Base-by-base conservation (phyloP, 208 protist genomes). In the Crithidia mellificae region DNA sequence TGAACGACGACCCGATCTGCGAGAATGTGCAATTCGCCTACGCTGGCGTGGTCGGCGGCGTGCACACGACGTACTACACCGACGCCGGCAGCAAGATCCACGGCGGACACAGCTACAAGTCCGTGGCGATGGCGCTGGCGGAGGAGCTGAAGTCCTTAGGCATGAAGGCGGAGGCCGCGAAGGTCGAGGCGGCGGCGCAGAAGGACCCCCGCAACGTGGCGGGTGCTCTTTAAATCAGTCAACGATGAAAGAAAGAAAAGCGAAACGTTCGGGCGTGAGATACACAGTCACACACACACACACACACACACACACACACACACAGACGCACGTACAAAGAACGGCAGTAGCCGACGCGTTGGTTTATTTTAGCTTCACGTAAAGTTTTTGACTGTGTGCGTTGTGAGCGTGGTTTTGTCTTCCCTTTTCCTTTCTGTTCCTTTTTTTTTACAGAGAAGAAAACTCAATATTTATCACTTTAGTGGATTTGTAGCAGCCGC, bases 61-160 rank as follows among this genome's bases (percentile, higher is more conserved):
- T 65, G 2, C 79, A 80, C 49, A 77, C 80, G n/a, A 80, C 72
- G 8, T 91, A 85, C 77, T 74, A 87, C 63, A 90, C 85, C 41
- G 76, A 74, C 19, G 54, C 70, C 14, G 88, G 85, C n/a, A 73
- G 59, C 49, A 81, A 71, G 55, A 72, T 93, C 24, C 73, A 76
- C 50, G 90, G 82, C 15, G 90, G 87, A 2, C 80, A 91, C 84
- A 92, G 90, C 67, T 86, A 80, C 78, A 86, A 86, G 57, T 85
- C 82, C 2, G 73, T 95, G 12, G 90, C 87, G 5, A 64, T 77
- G 53, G 90, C 87, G 2, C 67, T 92, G 29, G 85, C 83, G 32
- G 72, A 78, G 68, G 79, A 85, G 68, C 85, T 95, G 20, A 85
- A 78, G 55, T 63, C 43, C 15, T 58, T 93, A 44, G 90, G 87